A percentile compares a stretch with the other conserved stretches of the same genome.
Conservation (phyloP, 805 yeast genomes). For the Yarrowia sp. region DNA sequence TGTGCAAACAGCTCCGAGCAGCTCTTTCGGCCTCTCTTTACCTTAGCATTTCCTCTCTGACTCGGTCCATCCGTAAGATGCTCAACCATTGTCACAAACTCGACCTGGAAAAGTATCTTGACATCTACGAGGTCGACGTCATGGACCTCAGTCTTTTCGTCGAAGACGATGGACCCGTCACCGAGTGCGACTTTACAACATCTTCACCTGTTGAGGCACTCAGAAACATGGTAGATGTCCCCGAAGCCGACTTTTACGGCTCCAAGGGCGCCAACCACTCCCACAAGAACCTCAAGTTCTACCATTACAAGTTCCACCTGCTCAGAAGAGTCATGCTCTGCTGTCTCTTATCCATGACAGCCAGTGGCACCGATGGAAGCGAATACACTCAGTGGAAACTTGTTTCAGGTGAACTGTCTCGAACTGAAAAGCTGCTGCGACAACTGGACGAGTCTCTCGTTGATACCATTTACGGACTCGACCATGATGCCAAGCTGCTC, state of each 20-base stretch:
- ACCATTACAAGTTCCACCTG: slow-evolving; percentile 51
- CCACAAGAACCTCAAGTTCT: slow-evolving; percentile 46
- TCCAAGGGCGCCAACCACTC: slow-evolving; percentile 45
- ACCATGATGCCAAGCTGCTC: slow-evolving; percentile 21
- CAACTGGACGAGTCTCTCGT: slow-evolving; percentile 32
- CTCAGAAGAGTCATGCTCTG: slow-evolving; percentile 56
- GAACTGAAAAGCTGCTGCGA: slow-evolving; percentile 11
- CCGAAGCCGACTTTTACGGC: slow-evolving; percentile 43
- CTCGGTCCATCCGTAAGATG: slow-evolving; percentile 47
- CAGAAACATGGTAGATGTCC: slow-evolving; percentile 11
- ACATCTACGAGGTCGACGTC: slow-evolving; percentile 53
- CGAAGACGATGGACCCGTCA: slow-evolving; percentile 13
- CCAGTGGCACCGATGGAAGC: slow-evolving; percentile 39
- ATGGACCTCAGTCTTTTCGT: slow-evolving; percentile 29
- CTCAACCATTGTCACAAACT: slow-evolving; percentile 48
- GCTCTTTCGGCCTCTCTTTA: slow-evolving; percentile 47
- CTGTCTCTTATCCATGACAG: slow-evolving; percentile 52
- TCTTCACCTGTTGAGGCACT: slow-evolving; percentile 32
- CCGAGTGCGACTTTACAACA: not conserved
- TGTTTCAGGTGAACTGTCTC: slow-evolving; percentile 7
- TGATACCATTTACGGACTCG: slow-evolving; percentile 36
- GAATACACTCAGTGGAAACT: slow-evolving; percentile 38
- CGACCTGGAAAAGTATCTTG: slow-evolving; percentile 55
- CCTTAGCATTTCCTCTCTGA: slow-evolving; percentile 49
- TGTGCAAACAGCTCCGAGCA: slow-evolving; percentile 49